Conservation (phyloP, 2,329 filamentous ascomycete species). For the Pseudophaeomoniella oleicola region DNA sequence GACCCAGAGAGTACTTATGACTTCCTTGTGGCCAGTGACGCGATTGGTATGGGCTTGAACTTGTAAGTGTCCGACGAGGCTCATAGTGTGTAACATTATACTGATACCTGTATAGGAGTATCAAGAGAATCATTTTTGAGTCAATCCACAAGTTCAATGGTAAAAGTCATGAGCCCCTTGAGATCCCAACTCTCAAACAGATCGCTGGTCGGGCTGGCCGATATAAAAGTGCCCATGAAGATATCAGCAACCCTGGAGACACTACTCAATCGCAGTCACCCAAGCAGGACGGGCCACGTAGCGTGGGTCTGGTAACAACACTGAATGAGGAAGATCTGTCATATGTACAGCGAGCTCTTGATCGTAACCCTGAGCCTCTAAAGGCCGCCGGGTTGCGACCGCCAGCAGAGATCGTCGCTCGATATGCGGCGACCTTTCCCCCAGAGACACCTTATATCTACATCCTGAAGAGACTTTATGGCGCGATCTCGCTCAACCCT, state of each 20-base stretch:
- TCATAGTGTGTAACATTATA: conserved; percentile 2
- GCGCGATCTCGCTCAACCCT: conserved; percentile 37
- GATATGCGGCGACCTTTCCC: conserved; percentile 71
- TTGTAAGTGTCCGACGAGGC: conserved; percentile 39
- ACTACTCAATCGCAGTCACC: conserved; percentile 3
- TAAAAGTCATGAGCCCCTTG: conserved; percentile 39
- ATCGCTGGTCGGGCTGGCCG: conserved; percentile 87
- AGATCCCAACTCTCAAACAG: conserved; percentile 74
- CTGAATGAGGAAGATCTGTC: conserved; percentile 56
- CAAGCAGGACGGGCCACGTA: conserved; percentile 14
- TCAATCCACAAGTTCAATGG: conserved; percentile 60
- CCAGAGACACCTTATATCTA: conserved; percentile 68
- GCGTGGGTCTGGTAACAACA: conserved; percentile 63
- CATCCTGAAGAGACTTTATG: conserved; percentile 60
- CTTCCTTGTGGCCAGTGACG: conserved; percentile 82
- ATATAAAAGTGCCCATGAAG: conserved; percentile 57
- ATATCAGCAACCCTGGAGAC: conserved; percentile 12
- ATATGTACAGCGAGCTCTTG: conserved; percentile 49
- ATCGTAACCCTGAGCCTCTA: conserved; percentile 49
- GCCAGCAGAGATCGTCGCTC: conserved; percentile 54
- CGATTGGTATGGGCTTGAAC: conserved; percentile 95
- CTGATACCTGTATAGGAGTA: conserved; percentile 33
- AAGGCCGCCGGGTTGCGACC: conserved; percentile 59
- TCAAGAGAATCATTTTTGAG: conserved; percentile 84
- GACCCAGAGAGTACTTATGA: conserved; percentile 93